Conservation (phyloP, 2,329 filamentous ascomycete species). For the Sporothrix luriei region DNA sequence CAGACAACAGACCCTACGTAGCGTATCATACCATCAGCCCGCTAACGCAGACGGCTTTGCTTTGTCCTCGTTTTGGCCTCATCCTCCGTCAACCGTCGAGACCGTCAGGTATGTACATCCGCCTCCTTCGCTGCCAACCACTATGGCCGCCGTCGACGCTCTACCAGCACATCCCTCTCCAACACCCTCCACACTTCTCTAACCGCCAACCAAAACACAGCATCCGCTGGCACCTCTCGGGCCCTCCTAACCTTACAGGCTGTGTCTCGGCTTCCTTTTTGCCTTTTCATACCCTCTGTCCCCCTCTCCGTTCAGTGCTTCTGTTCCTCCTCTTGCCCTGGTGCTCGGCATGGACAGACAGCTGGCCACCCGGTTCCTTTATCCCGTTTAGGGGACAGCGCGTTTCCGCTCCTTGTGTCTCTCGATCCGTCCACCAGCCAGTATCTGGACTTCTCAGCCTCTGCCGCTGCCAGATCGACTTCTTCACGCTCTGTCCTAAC, state of each 20-base stretch:
- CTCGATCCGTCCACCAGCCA: not conserved
- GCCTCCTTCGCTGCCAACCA: not conserved
- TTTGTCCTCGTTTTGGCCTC: constrained; percentile 17
- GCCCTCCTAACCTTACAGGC: constrained; percentile 25
- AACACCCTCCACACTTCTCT: not conserved
- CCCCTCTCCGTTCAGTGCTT: not conserved
- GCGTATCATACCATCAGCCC: constrained; percentile 25
- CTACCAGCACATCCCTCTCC: constrained; percentile 7
- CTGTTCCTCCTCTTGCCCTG: constrained; percentile 5
- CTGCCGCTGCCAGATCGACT: not conserved
- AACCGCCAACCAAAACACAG: constrained; percentile 10
- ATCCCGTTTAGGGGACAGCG: constrained; percentile 14
- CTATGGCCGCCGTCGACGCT: not conserved
- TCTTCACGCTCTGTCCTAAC: not conserved
- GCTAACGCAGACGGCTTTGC: constrained; percentile 18
- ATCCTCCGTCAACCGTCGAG: constrained; percentile 3
- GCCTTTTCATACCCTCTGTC: constrained; percentile 12
- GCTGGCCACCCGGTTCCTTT: constrained; percentile 17
- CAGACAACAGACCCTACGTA: constrained; percentile 19
- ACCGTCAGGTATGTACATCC: constrained; percentile 6
- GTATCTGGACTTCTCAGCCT: not conserved
- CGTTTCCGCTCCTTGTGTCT: not conserved
- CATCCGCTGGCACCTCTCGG: constrained; percentile 20
- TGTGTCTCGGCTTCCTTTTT: constrained; percentile 32
- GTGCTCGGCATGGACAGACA: constrained; percentile 11